Evolutionary conservation across 73 alveolate genomes (phyloP).

Genomic region (Symbiodinium natans): DNA sequence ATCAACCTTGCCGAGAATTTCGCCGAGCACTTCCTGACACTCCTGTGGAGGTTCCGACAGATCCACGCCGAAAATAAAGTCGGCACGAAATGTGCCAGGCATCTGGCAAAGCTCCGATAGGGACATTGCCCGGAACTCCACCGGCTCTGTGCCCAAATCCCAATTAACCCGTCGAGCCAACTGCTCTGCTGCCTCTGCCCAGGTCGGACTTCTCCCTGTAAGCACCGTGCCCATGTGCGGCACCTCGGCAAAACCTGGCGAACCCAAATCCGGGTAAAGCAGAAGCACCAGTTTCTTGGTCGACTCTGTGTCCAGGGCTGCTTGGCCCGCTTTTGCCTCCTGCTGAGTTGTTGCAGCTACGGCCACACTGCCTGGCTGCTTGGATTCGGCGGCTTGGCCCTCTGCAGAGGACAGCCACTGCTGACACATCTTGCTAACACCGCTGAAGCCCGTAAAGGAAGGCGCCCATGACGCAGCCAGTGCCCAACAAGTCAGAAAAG

Average conservation of each 20-base stretch:
- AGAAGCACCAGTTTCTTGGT: too few relatives aligned
- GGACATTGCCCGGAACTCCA: slow-evolving; percentile 62
- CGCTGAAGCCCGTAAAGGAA: too few relatives aligned
- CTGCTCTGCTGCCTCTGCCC: slow-evolving; percentile 76
- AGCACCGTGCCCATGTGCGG: slow-evolving; percentile 83
- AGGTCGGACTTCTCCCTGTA: slow-evolving; percentile 38
- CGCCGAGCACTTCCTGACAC: slow-evolving; percentile 2
- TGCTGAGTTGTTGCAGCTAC: too few relatives aligned
- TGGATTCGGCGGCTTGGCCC: too few relatives aligned
- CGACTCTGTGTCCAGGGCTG: too few relatives aligned
- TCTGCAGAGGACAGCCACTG: too few relatives aligned
- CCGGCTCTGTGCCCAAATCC: slow-evolving; percentile 68
- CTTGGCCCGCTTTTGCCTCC: too few relatives aligned
- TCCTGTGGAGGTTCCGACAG: slow-evolving; percentile 57
- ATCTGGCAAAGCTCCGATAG: slow-evolving; percentile 64
- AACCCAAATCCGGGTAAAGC: slow-evolving; percentile 51
- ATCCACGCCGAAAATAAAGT: slow-evolving; percentile 65
- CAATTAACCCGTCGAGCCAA: slow-evolving; percentile 61
- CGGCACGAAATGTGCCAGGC: neutral
- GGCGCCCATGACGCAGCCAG: too few relatives aligned
- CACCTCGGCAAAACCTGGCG: slow-evolving; percentile 86
- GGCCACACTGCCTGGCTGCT: too few relatives aligned
- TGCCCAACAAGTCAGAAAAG: too few relatives aligned
- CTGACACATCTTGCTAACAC: too few relatives aligned
- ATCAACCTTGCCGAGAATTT: neutral